Evolutionary conservation across 139 green algal species (phyloP).

Genomic region (Chlorella sp.): DNA sequence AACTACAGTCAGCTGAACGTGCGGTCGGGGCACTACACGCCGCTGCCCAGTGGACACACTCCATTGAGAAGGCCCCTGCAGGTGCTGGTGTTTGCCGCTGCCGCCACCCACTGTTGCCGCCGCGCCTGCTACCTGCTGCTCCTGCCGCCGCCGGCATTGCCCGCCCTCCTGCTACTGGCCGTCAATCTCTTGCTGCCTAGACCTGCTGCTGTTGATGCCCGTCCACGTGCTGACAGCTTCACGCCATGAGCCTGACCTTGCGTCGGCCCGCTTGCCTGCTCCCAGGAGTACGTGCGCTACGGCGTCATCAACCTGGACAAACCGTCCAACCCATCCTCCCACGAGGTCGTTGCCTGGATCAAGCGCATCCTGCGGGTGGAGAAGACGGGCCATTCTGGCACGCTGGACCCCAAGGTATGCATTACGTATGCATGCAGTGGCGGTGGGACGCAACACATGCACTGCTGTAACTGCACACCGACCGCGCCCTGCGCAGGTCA

Average conservation of each 20-base stretch:
- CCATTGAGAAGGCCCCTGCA: conserved; percentile 87
- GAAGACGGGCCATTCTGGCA: conserved; percentile 95
- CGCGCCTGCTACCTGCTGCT: background rate
- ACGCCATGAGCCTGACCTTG: too few relatives aligned
- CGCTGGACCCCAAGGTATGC: conserved; percentile 34
- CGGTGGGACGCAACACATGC: too few relatives aligned
- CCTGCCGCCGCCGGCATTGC: background rate
- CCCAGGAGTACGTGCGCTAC: conserved; percentile 94
- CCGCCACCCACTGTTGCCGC: too few relatives aligned
- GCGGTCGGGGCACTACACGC: conserved; percentile 98
- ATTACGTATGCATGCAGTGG: too few relatives aligned
- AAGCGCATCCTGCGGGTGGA: conserved; percentile 97
- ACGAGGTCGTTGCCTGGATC: conserved; percentile 98
- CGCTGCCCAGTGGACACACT: conserved; percentile 93
- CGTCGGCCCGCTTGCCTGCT: background rate
- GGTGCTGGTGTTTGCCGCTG: background rate
- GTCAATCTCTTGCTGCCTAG: too few relatives aligned
- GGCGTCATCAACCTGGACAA: conserved; percentile 99
- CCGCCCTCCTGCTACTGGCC: too few relatives aligned
- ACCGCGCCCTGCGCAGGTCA: too few relatives aligned
- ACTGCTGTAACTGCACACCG: too few relatives aligned
- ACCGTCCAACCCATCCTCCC: conserved; percentile 95
- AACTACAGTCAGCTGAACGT: conserved; percentile 96
- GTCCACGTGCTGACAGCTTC: too few relatives aligned
- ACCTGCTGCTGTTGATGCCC: too few relatives aligned